Conservation (phyloP, 768 basidiomycete species). For the Amanita rimosa region DNA sequence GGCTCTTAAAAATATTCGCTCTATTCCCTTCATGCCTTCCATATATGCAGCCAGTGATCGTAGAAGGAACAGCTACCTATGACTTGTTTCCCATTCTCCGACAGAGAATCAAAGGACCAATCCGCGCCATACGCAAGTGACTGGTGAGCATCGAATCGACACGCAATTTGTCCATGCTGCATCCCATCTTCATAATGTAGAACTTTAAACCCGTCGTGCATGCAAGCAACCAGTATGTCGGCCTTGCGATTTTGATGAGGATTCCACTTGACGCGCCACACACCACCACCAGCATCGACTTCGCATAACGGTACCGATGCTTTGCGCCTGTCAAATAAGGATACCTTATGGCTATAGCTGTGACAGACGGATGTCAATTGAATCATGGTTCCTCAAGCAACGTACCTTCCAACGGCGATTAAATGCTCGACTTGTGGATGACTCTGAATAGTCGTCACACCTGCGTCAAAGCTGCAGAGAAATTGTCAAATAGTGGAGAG, state of each 20-base stretch:
- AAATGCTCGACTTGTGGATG: constrained; percentile 73
- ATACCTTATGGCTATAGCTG: constrained; percentile 79
- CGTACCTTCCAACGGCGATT: constrained; percentile 83
- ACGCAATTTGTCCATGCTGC: constrained; percentile 26
- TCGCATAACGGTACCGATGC: constrained; percentile 42
- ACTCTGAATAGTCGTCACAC: constrained; percentile 83
- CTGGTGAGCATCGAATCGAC: constrained; percentile 62
- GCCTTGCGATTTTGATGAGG: constrained; percentile 51
- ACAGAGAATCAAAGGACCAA: constrained; percentile 50
- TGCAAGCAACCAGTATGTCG: constrained; percentile 88
- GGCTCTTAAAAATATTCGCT: neutral
- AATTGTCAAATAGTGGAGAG: neutral
- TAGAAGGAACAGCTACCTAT: constrained; percentile 94
- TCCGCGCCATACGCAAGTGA: constrained; percentile 90
- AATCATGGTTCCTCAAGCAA: neutral
- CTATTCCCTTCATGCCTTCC: constrained; percentile 43
- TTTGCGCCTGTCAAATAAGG: constrained; percentile 75
- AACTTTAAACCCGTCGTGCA: constrained; percentile 96
- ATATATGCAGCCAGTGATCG: constrained; percentile 75
- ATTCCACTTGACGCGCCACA: constrained; percentile 97
- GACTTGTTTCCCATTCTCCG: constrained; percentile 26
- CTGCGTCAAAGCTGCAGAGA: constrained; percentile 69
- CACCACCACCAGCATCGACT: constrained; percentile 78
- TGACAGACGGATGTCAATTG: neutral
- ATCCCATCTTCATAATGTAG: constrained; percentile 32